Evolutionary conservation across 495 filamentous ascomycete species (phyloP), one percentile per base, ranked within the genome.

Genomic region (Penicillium psychrofluorescens): DNA sequence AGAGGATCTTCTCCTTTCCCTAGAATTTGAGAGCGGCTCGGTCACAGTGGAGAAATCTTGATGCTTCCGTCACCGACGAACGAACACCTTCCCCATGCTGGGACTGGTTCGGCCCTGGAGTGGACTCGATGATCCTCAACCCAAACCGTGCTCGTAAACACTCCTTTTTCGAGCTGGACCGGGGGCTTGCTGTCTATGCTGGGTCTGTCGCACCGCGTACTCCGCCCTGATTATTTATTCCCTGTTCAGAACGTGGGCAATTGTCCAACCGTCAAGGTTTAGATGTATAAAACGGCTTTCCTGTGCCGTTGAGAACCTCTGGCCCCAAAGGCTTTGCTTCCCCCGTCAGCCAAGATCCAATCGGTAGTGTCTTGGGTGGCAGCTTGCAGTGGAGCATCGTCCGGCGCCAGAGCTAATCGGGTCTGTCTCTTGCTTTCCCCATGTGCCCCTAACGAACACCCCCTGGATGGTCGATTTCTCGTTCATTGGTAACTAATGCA

Each of bases 391-490:
- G 61, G 63, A 62, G 50, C 50, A 51, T 37, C 32, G 28, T 54
- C 51, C 54, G 46, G 59, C 52, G 42, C 54, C 36, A 41, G 49
- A 53, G 59, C 59, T 67, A 63, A 58, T 65, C 51, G 54, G 59
- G 61, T 61, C 50, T 52, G 47, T 57, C 61, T 44, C 46, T 51
- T 61, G 53, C 44, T 42, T 65, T 63, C 59, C 59, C 59, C 63
- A 61, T 64, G 49, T 31, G 39, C 40, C 63, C 55, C 57, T 61
- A 62, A 64, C 54, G 59, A 68, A 68, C 65, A 57, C 61, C 65
- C 63, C 63, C 62, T 56, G 51, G 46, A 36, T 12, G 2, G 6
- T 15, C 46, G 48, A 36, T 40, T 39, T 45, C 42, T 41, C 40
- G 45, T 39, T 47, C 40, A 36, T 32, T 22, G 22, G 22, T 22